Conservation (phyloP, 495 filamentous ascomycete genomes). For the Cenococcum geophilum region DNA sequence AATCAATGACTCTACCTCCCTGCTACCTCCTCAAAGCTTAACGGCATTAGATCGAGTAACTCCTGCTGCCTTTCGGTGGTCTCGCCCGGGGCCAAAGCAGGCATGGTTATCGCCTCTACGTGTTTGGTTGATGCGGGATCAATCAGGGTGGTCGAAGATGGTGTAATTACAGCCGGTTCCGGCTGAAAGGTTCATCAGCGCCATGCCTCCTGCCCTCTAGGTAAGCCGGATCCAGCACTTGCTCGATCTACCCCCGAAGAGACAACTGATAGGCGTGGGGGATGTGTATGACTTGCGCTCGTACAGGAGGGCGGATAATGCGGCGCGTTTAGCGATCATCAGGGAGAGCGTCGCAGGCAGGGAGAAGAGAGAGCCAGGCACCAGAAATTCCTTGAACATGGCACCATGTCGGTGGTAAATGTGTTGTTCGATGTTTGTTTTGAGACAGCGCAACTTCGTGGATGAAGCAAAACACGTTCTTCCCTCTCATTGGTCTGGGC, state of each 20-base stretch:
- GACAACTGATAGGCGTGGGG: conserved; percentile 3
- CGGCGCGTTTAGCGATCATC: neutral
- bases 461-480: conserved; percentile 23
- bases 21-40: neutral
- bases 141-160: conserved; percentile 17
- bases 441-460: conserved; percentile 13
- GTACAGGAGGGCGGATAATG: neutral
- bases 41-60: conserved; percentile 29
- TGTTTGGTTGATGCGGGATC: conserved; percentile 19
- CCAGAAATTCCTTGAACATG: neutral
- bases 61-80: neutral
- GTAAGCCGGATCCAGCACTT: neutral
- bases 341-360: neutral
- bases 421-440: conserved; percentile 14
- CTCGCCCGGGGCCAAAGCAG: neutral
- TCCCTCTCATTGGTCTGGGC: conserved; percentile 17
- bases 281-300: neutral
- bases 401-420: conserved; percentile 9
- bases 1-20: neutral
- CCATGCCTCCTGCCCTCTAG: neutral
- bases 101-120: conserved; percentile 19
- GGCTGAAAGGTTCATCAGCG: neutral
- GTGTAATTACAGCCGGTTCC: conserved; percentile 15
- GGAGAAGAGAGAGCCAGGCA: neutral
- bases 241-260: neutral